These are phyloP conservation scores for Funneliformis caledonium DNA, from an alignment of 371 early-diverging fungal genomes.

Conservation along the genomic window DNA sequence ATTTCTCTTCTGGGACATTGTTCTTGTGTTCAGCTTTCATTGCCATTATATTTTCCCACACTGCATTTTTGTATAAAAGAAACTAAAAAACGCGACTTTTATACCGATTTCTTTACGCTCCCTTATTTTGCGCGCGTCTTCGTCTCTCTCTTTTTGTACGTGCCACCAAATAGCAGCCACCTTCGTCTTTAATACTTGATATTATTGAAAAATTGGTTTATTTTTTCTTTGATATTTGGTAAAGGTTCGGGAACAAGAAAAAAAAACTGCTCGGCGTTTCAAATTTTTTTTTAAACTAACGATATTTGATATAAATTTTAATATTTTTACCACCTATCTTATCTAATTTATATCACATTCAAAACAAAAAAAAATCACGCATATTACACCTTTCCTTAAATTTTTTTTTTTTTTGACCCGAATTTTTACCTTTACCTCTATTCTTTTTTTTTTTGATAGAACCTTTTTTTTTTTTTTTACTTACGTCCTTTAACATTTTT, in stretches of 20 bases:
- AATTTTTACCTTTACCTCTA: background rate
- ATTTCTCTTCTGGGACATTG: slow-evolving; percentile 7
- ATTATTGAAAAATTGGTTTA: slow-evolving; percentile 1
- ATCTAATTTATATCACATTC: background rate
- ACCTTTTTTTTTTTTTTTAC: background rate
- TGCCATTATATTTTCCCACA: slow-evolving; percentile 19
- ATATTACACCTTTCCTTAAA: background rate
- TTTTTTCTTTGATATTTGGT: background rate
- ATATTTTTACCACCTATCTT: background rate
- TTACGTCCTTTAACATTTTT: background rate
- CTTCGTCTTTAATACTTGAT: slow-evolving; percentile 8
- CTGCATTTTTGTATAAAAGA: slow-evolving; percentile 30
- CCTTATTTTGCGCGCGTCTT: slow-evolving; percentile 32
- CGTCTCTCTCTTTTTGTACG: slow-evolving; percentile 27
- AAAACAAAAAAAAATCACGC: slow-evolving; percentile 10
- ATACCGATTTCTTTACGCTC: slow-evolving; percentile 33
- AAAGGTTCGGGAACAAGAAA: background rate
- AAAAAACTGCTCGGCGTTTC: background rate
- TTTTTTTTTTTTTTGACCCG: slow-evolving; percentile 17
- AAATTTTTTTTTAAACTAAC: background rate
- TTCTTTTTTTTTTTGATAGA: background rate
- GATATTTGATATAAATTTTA: background rate
- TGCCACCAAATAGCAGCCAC: slow-evolving; percentile 30
- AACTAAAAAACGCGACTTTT: slow-evolving; percentile 27
- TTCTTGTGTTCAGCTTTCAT: slow-evolving; percentile 11